A percentile compares a stretch with the other conserved stretches of the same genome.
Conservation (phyloP, 1,284 basidiomycete species). For the Afroboletus lepidellus region DNA sequence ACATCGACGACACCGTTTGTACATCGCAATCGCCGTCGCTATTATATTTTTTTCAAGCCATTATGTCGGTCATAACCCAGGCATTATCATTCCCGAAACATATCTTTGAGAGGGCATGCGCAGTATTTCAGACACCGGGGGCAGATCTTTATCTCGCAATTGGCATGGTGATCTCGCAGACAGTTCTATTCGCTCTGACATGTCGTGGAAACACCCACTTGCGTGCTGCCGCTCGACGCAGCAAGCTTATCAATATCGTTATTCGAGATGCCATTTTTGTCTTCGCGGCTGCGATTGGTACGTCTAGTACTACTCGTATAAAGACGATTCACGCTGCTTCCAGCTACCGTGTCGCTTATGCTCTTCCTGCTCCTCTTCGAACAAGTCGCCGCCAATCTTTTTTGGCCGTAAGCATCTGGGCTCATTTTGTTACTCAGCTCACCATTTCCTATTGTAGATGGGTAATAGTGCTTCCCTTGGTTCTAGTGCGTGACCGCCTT, state of each 20-base stretch:
- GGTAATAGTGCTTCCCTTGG: constrained; percentile 10
- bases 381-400: constrained; percentile 9
- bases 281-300: constrained; percentile 10
- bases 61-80: not conserved
- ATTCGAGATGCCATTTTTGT: constrained; percentile 22
- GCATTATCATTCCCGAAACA: not conserved
- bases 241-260: constrained; percentile 15
- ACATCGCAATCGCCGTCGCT: not conserved
- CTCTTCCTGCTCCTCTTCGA: constrained; percentile 9
- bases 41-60: constrained; percentile 9
- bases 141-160: constrained; percentile 1
- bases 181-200: constrained; percentile 13
- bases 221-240: constrained; percentile 11
- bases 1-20: constrained; percentile 6
- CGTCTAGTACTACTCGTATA: too few species aligned
- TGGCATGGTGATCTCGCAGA: constrained; percentile 15
- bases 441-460: constrained; percentile 15
- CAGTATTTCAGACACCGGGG: constrained; percentile 3
- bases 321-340: too few species aligned
- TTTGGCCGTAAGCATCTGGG: constrained; percentile 17
- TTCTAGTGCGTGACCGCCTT: constrained; percentile 16
- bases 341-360: too few species aligned
- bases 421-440: not conserved
- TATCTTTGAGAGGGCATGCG: constrained; percentile 12
- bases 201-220: constrained; percentile 19